Evolutionary conservation across 129 eudicot species (phyloP).

Genomic region (Artemisia annua): DNA sequence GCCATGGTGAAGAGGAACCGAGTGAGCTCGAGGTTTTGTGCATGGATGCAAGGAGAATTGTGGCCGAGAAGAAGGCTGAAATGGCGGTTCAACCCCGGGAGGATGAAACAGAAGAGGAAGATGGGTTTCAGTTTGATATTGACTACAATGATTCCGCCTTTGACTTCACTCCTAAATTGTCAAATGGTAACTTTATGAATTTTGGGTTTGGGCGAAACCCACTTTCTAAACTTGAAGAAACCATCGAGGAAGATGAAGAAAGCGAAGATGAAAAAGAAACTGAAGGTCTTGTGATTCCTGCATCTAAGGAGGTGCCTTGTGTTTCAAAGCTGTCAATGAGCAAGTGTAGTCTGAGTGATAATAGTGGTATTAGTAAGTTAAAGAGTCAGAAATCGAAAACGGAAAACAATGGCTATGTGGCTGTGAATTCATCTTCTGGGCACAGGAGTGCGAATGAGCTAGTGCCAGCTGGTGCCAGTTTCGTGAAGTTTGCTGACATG

Average conservation of each 20-base stretch:
- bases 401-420: slow-evolving; percentile 40
- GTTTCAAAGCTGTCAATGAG: slow-evolving; percentile 54
- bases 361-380: slow-evolving; percentile 10
- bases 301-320: slow-evolving; percentile 23
- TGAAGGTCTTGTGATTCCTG: background rate
- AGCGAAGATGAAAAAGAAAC: slow-evolving; percentile 33
- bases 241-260: slow-evolving; percentile 34
- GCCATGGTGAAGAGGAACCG: slow-evolving; percentile 91
- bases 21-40: slow-evolving; percentile 89
- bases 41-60: slow-evolving; percentile 73
- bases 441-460: slow-evolving; percentile 92
- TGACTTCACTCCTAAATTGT: slow-evolving; percentile 47
- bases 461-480: slow-evolving; percentile 67
- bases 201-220: slow-evolving; percentile 55
- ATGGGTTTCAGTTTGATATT: slow-evolving; percentile 62
- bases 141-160: slow-evolving; percentile 61
- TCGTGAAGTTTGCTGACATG: slow-evolving; percentile 89
- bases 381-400: slow-evolving; percentile 27
- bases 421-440: slow-evolving; percentile 66
- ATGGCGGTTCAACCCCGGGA: slow-evolving; percentile 36
- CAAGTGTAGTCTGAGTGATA: slow-evolving; percentile 51
- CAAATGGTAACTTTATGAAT: slow-evolving; percentile 33
- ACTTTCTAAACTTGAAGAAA: slow-evolving; percentile 75
- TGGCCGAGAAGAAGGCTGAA: slow-evolving; percentile 54
- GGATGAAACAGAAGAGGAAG: slow-evolving; percentile 47